Evolutionary conservation across 2,329 filamentous ascomycete species (phyloP).

Genomic region (Parascedosporium putredinis): DNA sequence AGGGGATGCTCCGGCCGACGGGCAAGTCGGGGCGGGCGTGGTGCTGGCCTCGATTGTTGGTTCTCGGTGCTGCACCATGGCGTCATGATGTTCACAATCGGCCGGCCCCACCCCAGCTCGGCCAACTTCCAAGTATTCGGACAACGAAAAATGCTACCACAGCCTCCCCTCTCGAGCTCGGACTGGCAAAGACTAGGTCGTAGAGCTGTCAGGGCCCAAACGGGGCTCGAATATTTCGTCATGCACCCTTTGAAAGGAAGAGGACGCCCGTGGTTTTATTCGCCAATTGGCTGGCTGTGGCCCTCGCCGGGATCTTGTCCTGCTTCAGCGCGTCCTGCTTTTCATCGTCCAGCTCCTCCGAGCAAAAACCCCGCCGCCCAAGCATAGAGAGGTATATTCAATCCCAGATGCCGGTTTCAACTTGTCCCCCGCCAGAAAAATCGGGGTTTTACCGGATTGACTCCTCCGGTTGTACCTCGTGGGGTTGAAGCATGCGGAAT

Average conservation of each 20-base stretch:
- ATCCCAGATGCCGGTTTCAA: no score
- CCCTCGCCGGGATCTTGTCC: neutral
- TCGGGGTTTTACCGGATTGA: no score
- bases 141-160: neutral
- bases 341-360: no score
- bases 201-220: neutral
- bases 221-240: neutral
- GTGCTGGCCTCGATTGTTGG: slow-evolving; percentile 1
- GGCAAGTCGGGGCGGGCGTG: no score
- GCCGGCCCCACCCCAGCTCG: neutral
- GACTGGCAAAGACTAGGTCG: neutral
- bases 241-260: neutral
- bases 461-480: no score
- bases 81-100: neutral
- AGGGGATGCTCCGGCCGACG: no score
- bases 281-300: neutral
- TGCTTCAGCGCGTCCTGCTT: no score
- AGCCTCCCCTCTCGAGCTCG: neutral
- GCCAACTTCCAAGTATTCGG: neutral
- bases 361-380: no score
- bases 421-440: no score
- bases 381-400: no score
- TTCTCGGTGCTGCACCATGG: neutral
- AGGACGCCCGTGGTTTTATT: neutral
- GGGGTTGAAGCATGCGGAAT: no score